These are phyloP conservation scores for Leccinum disarticulatum DNA, from an alignment of 768 basidiomycete species.

Conservation along the genomic window DNA sequence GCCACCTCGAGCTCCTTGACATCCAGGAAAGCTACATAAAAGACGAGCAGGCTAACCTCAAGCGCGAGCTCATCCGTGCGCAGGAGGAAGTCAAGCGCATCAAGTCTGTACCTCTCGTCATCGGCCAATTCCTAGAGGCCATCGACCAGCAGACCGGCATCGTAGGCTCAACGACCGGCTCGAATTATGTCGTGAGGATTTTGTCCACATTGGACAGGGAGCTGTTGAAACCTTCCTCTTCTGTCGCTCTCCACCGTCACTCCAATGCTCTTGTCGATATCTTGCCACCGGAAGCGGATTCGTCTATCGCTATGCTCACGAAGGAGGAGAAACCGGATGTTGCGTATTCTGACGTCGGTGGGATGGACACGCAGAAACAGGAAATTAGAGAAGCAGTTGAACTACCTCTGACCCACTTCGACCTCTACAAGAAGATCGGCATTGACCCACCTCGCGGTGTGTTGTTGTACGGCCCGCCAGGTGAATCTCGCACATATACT, in stretches of 20 bases:
- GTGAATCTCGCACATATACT: constrained; percentile 39
- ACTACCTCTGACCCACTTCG: constrained; percentile 93
- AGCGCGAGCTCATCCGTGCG: constrained; percentile 95
- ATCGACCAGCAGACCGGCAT: constrained; percentile 98
- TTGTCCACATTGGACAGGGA: constrained; percentile 96
- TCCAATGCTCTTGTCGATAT: constrained; percentile 99
- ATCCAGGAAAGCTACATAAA: constrained; percentile 97
- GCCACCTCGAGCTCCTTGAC: constrained; percentile 93
- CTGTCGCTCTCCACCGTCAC: constrained; percentile 97
- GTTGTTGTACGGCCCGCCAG: constrained; percentile 94
- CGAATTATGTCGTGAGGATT: constrained; percentile 97
- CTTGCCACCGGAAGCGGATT: constrained; percentile 97
- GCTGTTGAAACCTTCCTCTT: constrained; percentile 93
- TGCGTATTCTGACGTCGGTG: constrained; percentile 90
- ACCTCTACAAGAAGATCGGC: constrained; percentile 98
- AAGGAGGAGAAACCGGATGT: constrained; percentile 96
- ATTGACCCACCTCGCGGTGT: constrained; percentile 99
- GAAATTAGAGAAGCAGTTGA: constrained; percentile 99
- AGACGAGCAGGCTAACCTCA: constrained; percentile 96
- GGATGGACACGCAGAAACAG: constrained; percentile 97
- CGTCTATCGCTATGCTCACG: constrained; percentile 92
- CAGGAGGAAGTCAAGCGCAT: constrained; percentile 99
- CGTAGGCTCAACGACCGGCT: constrained; percentile 96
- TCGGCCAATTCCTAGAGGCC: constrained; percentile 98
- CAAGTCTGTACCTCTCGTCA: constrained; percentile 97